Conservation (phyloP, 1,284 basidiomycete genomes). For the Meripilus lineatus region DNA sequence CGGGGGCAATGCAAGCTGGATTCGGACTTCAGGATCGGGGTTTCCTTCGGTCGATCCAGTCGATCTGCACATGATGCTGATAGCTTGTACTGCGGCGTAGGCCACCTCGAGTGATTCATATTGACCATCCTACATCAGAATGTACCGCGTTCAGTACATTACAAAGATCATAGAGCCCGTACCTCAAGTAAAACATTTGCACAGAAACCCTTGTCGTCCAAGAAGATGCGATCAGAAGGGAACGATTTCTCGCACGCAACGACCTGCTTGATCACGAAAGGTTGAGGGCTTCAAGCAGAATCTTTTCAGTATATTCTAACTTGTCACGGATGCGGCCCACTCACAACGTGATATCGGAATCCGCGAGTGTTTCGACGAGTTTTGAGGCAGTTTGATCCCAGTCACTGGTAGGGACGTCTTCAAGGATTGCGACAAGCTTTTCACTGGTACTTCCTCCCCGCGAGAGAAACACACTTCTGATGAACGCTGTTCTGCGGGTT, state of each 20-base stretch:
- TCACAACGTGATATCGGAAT: constrained; percentile 44
- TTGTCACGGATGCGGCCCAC: constrained; percentile 41
- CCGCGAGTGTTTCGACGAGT: constrained; percentile 44
- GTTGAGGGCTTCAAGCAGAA: constrained; percentile 45
- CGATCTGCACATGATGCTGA: constrained; percentile 20
- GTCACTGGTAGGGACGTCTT: constrained; percentile 34
- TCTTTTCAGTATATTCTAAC: constrained; percentile 10
- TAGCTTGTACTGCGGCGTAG: constrained; percentile 24
- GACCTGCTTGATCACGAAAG: constrained; percentile 44
- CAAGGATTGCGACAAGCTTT: constrained; percentile 39
- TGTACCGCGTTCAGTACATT: constrained; percentile 11
- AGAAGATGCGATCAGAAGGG: constrained; percentile 40
- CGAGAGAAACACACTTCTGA: constrained; percentile 45
- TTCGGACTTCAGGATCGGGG: no score
- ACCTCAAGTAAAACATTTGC: constrained; percentile 46
- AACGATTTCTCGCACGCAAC: constrained; percentile 33
- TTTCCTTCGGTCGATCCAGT: constrained; percentile 9
- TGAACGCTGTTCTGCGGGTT: constrained; percentile 38
- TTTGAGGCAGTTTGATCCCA: constrained; percentile 50
- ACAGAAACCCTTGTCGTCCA: constrained; percentile 47
- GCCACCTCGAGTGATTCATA: constrained; percentile 40
- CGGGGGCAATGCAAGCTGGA: no score
- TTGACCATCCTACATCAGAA: constrained; percentile 30
- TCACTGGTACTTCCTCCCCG: no score
- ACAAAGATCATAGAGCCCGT: constrained; percentile 5